Evolutionary conservation across 1,284 basidiomycete genomes (phyloP).

Genomic region (Sanghuangporus sanghuang): DNA sequence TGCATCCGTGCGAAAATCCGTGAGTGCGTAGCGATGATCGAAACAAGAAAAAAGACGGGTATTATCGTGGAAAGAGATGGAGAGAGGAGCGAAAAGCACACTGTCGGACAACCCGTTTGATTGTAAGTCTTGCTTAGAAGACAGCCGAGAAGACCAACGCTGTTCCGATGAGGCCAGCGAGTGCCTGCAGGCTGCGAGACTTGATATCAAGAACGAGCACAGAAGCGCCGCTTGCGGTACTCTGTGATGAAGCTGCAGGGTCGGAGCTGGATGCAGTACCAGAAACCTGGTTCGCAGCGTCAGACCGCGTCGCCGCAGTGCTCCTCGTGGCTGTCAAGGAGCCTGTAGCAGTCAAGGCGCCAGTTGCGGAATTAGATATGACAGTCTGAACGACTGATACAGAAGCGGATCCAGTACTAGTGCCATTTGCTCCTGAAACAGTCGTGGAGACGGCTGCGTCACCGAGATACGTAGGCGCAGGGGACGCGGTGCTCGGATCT

Average conservation of each 20-base stretch:
- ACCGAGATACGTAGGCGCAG: conserved; percentile 24
- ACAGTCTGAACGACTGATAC: not conserved
- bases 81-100: not conserved
- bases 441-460: not conserved
- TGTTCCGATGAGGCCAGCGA: conserved; percentile 7
- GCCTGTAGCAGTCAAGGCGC: conserved; percentile 25
- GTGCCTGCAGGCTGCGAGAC: conserved; percentile 11
- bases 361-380: not conserved
- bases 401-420: not conserved
- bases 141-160: conserved; percentile 12
- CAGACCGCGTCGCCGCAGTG: not conserved
- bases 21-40: not conserved
- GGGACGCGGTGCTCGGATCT: conserved; percentile 30
- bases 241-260: not conserved
- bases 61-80: too few relatives aligned
- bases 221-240: conserved; percentile 5
- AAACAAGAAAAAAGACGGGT: not conserved
- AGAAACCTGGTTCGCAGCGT: not conserved
- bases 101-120: not conserved
- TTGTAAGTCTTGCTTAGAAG: not conserved
- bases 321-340: not conserved
- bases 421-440: not conserved
- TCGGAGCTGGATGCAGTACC: not conserved
- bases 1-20: not conserved
- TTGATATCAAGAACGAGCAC: conserved; percentile 4